Base-by-base conservation (phyloP, 306 rosid species). In the Chamaecrista fasciculata region DNA sequence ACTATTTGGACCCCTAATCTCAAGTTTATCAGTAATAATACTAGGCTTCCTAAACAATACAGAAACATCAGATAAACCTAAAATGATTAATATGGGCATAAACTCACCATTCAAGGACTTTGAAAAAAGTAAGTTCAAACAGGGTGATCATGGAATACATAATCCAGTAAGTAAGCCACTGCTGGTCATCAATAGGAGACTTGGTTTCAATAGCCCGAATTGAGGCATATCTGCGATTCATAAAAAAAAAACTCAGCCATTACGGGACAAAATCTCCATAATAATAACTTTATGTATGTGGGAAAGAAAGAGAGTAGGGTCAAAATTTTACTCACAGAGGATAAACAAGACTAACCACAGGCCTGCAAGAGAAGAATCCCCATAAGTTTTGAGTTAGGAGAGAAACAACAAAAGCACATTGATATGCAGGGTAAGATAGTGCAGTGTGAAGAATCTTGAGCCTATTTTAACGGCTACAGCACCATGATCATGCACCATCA, bases 151-250 rank as follows among this genome's bases (percentile, higher is more conserved):
- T 46, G 39, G 99, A 95, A 72, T 95, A 85, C 5, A 95, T 95
- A 73, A 95, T 87, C 99, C 99, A 95, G 65, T 95, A 95, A 37
- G 96, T 95, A 40, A 91, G 93, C 99, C 99, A 95, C 56, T 95
- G 99, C 68, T 86, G 99, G 81, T 95, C 99, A 63, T 95, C 99
- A 16, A 85, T 33, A 28, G 85, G 80, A 57, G 96, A 87, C 77
- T 91, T 89, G 62, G 87, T 89, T 72, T 95, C 99, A 74, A 91
- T 95, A 64, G 97, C 99, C 74, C 92, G 81, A 51, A 95, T 63
- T 6, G 99, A 95, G 15, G 99, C 96, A 67, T 95, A 95, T 50
- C 99, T 95, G 79, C 25, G 29, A 29, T 79, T 56, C 11, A 62
- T 72, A 18, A 29, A 34, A 71, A 34, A 71, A 62, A 79, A 53